phyloP scores from a whole-genome alignment of 1,284 basidiomycete genomes.

The Agaricales sp. region DNA sequence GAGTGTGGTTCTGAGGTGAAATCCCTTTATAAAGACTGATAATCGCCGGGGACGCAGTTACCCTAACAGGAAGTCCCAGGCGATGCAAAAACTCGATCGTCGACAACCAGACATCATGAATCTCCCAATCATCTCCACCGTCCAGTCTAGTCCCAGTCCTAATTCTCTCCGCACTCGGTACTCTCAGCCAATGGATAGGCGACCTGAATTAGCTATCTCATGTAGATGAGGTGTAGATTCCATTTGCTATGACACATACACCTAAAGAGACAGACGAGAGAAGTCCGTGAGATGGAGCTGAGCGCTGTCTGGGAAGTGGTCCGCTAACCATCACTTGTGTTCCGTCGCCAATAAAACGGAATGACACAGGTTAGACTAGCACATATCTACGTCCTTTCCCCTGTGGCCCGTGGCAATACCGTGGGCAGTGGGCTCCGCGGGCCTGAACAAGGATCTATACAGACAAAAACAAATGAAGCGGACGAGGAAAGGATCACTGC shows the following conservation, averaged over 20 bases:
- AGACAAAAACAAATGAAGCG: too few relatives aligned
- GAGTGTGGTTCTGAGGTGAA: not conserved
- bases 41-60: not conserved
- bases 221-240: not conserved
- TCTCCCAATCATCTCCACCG: not conserved
- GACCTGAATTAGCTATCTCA: not conserved
- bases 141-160: not conserved
- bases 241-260: not conserved
- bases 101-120: not conserved
- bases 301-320: not conserved
- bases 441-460: too few relatives aligned
- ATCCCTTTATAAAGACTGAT: not conserved
- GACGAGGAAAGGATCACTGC: too few relatives aligned
- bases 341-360: not conserved
- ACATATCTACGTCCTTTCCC: too few relatives aligned
- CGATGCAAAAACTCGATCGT: not conserved
- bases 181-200: too few relatives aligned
- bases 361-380: not conserved
- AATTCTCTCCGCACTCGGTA: too few relatives aligned
- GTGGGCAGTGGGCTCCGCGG: too few relatives aligned
- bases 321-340: not conserved
- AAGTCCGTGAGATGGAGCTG: not conserved
- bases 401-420: not conserved
- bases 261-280: not conserved
- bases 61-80: not conserved